Evolutionary conservation across 495 filamentous ascomycete genomes (phyloP), one percentile per base, ranked within the genome.

Genomic region (Lasiosphaeria ovina): DNA sequence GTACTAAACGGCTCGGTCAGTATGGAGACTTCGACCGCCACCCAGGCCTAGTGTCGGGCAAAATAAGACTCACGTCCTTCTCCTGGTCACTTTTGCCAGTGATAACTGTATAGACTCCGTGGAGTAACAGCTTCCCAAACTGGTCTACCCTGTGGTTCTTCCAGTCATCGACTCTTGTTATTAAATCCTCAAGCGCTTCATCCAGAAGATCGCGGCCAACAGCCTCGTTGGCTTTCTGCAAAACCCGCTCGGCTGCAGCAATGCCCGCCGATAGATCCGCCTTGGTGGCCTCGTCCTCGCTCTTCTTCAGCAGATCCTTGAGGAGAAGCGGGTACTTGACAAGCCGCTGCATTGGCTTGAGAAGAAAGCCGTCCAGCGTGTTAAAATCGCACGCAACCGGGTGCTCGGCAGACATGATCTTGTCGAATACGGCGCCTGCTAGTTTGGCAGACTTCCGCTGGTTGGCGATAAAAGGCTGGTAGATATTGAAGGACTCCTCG

Each of bases 391-490:
- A 79, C 6, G 81, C 79, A 6, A 85, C 82, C 3, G 82, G 81
- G 61, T 85, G 82, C 3, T 78, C 76, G 11, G 79, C 79, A 3
- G 67, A 56, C 44, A 76, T 72, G 35, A 85, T 83, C 68, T 87
- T 87, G 57, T 87, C 82, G 59, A 87, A 89, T 31, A 85, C 80
- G 47, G 79, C 74, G 53, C 79, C 80, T 1, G 85, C 86, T 17
- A 83, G 77, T 55, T 81, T 79, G 34, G 85, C 86, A 49, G 87
- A 86, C 68, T 86, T 85, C 17, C 84, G 83, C 73, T 96, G 92
- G 71, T 98, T 98, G 48, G 94, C 89, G 58, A 97, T 97, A 71
- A 97, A 98, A 4, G 93, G 94, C 64, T 96, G 91, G 68, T 98
- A 98, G 57, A 69, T 90, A 54, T 82, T 83, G 70, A 98, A 97